These are phyloP conservation scores for Pyrenophora tritici-repentis DNA, from an alignment of 2,329 filamentous ascomycete genomes.

Conservation along the genomic window DNA sequence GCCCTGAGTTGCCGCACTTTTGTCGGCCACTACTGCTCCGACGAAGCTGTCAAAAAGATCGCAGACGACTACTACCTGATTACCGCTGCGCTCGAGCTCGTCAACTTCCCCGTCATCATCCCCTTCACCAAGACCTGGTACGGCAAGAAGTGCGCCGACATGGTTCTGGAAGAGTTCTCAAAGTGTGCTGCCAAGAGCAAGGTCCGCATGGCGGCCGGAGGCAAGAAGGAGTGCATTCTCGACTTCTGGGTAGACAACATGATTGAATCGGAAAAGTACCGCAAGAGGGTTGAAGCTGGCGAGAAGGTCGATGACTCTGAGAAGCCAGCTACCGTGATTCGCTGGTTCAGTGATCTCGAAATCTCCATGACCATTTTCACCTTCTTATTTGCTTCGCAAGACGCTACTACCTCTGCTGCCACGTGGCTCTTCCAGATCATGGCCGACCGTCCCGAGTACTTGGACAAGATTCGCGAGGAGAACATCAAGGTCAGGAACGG, in stretches of 20 bases:
- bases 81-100: constrained; percentile 91
- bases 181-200: constrained; percentile 94
- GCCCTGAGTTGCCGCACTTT: constrained; percentile 96
- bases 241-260: constrained; percentile 86
- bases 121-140: constrained; percentile 97
- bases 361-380: constrained; percentile 94
- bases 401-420: constrained; percentile 89
- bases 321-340: constrained; percentile 82
- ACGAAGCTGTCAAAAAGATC: constrained; percentile 89
- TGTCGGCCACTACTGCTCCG: constrained; percentile 91
- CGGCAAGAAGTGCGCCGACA: constrained; percentile 91
- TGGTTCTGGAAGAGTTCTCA: constrained; percentile 86
- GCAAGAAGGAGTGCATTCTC: constrained; percentile 88
- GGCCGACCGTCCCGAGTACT: constrained; percentile 89
- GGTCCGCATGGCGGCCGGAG: constrained; percentile 86
- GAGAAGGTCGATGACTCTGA: constrained; percentile 62
- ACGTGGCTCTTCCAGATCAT: constrained; percentile 96
- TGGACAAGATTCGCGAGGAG: constrained; percentile 90
- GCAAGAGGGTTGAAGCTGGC: constrained; percentile 75
- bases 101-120: constrained; percentile 86
- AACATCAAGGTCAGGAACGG: constrained; percentile 78
- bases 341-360: constrained; percentile 87
- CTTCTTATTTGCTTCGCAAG: constrained; percentile 95
- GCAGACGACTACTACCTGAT: constrained; percentile 97
- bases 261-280: constrained; percentile 82